A percentile compares a stretch with the other conserved stretches of the same genome.
These are phyloP conservation scores for Xylaria sp. DNA, from an alignment of 2,329 filamentous ascomycete species.

Conservation along the genomic window DNA sequence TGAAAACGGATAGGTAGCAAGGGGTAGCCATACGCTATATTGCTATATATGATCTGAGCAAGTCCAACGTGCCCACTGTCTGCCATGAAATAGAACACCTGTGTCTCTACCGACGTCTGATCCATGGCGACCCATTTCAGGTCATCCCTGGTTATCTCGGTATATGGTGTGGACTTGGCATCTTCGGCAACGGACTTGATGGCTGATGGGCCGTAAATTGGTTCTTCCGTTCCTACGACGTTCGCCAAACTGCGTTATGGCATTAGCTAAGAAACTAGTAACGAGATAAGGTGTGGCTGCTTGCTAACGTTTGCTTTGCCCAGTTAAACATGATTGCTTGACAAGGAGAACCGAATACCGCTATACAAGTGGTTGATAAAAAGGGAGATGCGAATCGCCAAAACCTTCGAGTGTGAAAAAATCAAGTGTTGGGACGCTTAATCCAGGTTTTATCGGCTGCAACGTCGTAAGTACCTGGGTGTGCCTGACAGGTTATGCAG, in stretches of 20 bases:
- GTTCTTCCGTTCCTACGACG: constrained; percentile 95
- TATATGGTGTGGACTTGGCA: constrained; percentile 80
- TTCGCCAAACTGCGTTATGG: constrained; percentile 67
- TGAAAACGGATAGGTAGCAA: constrained; percentile 18
- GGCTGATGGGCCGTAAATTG: constrained; percentile 90
- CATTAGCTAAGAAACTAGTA: constrained; percentile 43
- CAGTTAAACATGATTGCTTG: constrained; percentile 84
- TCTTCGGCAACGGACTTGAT: constrained; percentile 88
- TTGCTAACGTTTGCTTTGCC: constrained; percentile 86
- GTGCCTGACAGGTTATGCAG: constrained; percentile 25
- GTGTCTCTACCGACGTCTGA: constrained; percentile 91
- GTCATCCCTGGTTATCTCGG: constrained; percentile 80
- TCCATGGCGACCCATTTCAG: constrained; percentile 85
- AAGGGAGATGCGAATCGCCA: not conserved
- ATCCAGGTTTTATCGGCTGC: constrained; percentile 4
- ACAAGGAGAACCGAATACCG: constrained; percentile 1
- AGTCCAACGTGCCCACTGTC: constrained; percentile 82
- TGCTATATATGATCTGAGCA: constrained; percentile 96
- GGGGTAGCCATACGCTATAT: constrained; percentile 78
- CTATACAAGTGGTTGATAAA: not conserved
- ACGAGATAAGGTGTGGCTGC: constrained; percentile 36
- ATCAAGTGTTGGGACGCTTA: constrained; percentile 1
- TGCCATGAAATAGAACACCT: constrained; percentile 90
- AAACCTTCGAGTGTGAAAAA: constrained; percentile 4
- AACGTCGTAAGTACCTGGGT: not conserved